Evolutionary conservation across 2,329 filamentous ascomycete genomes (phyloP).

Genomic region (Aphanoascus verrucosus): DNA sequence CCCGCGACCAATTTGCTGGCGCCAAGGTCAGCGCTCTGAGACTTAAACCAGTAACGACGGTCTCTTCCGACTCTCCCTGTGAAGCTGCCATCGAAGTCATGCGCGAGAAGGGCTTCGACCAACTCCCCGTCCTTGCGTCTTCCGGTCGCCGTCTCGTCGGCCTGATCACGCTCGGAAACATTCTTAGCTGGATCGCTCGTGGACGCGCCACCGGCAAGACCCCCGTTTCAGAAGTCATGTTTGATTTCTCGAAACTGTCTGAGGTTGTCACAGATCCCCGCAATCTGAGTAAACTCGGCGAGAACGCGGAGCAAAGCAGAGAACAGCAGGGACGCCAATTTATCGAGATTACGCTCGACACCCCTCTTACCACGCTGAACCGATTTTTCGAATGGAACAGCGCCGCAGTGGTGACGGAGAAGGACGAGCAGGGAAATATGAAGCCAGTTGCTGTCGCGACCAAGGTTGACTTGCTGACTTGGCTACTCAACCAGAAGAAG

Average conservation of each 20-base stretch:
- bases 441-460: conserved; percentile 87
- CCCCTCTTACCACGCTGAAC: conserved; percentile 69
- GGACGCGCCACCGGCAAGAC: conserved; percentile 65
- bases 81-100: conserved; percentile 91
- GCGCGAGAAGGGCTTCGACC: conserved; percentile 96
- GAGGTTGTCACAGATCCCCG: conserved; percentile 86
- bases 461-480: conserved; percentile 89
- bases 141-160: conserved; percentile 68
- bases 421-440: conserved; percentile 46
- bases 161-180: conserved; percentile 86
- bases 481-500: conserved; percentile 62
- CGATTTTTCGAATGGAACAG: conserved; percentile 98
- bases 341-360: conserved; percentile 88
- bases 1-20: conserved; percentile 59
- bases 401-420: conserved; percentile 85
- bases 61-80: conserved; percentile 60
- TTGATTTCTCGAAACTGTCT: conserved; percentile 77
- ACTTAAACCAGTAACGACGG: conserved; percentile 85
- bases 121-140: conserved; percentile 75
- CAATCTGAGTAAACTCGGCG: conserved; percentile 36
- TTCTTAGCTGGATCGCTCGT: conserved; percentile 78
- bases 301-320: conserved; percentile 8
- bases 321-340: conserved; percentile 51
- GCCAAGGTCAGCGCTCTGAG: conserved; percentile 74
- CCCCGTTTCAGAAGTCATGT: conserved; percentile 84